Evolutionary conservation across 2,329 filamentous ascomycete genomes (phyloP).

Genomic region (Purpureocillium takamizusanense): DNA sequence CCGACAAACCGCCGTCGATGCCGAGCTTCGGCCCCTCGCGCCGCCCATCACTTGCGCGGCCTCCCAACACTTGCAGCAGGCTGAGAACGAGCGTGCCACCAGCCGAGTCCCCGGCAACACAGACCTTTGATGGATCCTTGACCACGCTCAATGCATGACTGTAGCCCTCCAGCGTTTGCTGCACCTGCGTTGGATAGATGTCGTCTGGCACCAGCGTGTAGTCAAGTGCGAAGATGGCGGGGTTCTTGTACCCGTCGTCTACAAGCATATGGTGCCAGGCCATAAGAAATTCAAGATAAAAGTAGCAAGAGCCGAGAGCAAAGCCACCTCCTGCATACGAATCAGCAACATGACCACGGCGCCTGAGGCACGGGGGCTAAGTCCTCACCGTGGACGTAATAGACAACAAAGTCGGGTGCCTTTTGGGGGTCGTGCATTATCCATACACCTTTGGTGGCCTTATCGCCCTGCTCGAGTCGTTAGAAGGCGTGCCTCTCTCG

Average conservation of each 20-base stretch:
- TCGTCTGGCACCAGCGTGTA: slow-evolving; percentile 72
- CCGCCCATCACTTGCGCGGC: slow-evolving; percentile 14
- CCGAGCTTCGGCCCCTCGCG: slow-evolving; percentile 8
- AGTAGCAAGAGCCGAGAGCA: slow-evolving; percentile 71
- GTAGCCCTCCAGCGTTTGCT: slow-evolving; percentile 63
- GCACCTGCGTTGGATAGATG: slow-evolving; percentile 63
- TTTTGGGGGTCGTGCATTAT: slow-evolving; percentile 50
- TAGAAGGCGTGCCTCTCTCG: slow-evolving; percentile 1
- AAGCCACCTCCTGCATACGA: slow-evolving; percentile 60
- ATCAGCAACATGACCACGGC: slow-evolving; percentile 1
- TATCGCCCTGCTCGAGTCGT: slow-evolving; percentile 19
- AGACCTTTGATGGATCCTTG: slow-evolving; percentile 51
- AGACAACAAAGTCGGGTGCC: slow-evolving; percentile 67
- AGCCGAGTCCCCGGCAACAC: slow-evolving; percentile 71
- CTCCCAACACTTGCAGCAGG: slow-evolving; percentile 58
- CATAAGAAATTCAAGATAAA: slow-evolving; percentile 77
- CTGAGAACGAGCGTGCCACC: slow-evolving; percentile 67
- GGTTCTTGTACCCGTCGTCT: slow-evolving; percentile 59
- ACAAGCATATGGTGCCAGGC: slow-evolving; percentile 60
- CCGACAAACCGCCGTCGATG: slow-evolving; percentile 7
- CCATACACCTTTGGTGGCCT: slow-evolving; percentile 57
- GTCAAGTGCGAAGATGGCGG: slow-evolving; percentile 70
- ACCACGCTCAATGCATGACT: slow-evolving; percentile 55
- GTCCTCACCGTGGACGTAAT: slow-evolving; percentile 64
- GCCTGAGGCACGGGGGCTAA: background rate